Base-by-base conservation (phyloP, 306 rosid genomes). In the Trifolium repens region DNA sequence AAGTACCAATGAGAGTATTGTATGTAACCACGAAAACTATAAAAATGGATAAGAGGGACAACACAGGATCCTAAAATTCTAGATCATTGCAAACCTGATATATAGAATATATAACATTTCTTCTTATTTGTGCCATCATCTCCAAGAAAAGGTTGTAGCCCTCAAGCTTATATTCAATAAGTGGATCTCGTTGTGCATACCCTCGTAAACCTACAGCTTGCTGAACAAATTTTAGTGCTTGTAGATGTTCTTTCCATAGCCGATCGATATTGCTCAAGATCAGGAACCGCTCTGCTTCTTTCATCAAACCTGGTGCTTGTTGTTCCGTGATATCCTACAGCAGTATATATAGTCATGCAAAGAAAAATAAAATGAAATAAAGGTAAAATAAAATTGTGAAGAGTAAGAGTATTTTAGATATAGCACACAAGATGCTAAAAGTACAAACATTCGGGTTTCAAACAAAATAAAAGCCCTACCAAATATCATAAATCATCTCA, bases 81-180 rank as follows among this genome's bases (percentile, higher is more conserved):
- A 0, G 52, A 69, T 40, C 34, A 8, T 61, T 53, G 55, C 88
- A 53, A 79, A 91, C 99, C 97, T 90, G 99, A 79, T 94, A 94
- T 30, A 94, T 91, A 32, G 99, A 92, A 83, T 90, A 94, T 30
- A 94, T 94, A 71, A 94, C 99, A 74, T 94, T 94, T 85, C 99
- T 90, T 87, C 99, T 86, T 50, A 94, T 78, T 47, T 94, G 97
- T 61, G 97, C 99, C 99, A 94, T 94, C 99, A 94, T 94, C 52
- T 94, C 99, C 78, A 94, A 84, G 96, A 94, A 94, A 83, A 94
- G 97, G 85, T 94, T 91, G 68, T 92, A 94, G 52, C 97, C 99
- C 88, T 94, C 99, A 12, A 94, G 96, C 78, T 92, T 94, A 77
- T 94, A 94, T 84, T 94, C 97, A 22, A 94, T 94, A 66, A 94